Base-by-base conservation (phyloP, 2,329 filamentous ascomycete species). In the Penicillium sp. region DNA sequence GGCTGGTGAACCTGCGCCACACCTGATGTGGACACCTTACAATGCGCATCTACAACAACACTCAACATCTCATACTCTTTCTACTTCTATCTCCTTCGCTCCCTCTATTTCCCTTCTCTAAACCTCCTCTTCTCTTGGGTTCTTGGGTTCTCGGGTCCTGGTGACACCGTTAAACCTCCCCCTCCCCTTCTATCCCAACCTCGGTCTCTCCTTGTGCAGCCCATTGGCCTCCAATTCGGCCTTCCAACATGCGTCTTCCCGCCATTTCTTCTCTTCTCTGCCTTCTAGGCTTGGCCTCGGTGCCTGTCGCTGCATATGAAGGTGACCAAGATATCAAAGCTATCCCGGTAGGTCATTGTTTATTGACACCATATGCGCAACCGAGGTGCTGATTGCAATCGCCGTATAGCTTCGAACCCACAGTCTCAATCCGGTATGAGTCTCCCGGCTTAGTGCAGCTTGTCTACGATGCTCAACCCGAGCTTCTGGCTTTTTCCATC, bases 351-450 rank as follows among this genome's bases (percentile, higher is more conserved):
- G 54, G 81, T 35, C 46, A 23, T 10, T 37, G 31, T 40, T 26
- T 36, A 39, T 41, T 40, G 28, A 36, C 40, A 37, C 32, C 8
- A 31, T 7, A 32, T 47, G 39, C 22, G 36, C 22, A 31, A 18
- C 45, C 41, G 40, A 50, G 35, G 51, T 52, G 52, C 51, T 57
- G 40, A 58, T 36, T 28, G 40, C 43, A 22, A 48, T 49, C 10
- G 14, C 10, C 22, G 16, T 58, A 51, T 69, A 94, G 87, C 78
- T 95, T 64, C 83, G 88, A 66, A 95, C 90, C 64, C 90, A 95
- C 72, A 91, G 85, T 63, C 77, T 95, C 52, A 75, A 79, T 67
- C 80, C 86, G 77, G 87, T 90, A 74, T 70, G 84, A 79, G 56
- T 50, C 49, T 46, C 32, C 23, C 34, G 16, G 32, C 18, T 26